Percentiles rank a stretch among this genome's conserved stretches.
Evolutionary conservation across 2,329 filamentous ascomycete species (phyloP).

Genomic region (Epichloe coenophiala): DNA sequence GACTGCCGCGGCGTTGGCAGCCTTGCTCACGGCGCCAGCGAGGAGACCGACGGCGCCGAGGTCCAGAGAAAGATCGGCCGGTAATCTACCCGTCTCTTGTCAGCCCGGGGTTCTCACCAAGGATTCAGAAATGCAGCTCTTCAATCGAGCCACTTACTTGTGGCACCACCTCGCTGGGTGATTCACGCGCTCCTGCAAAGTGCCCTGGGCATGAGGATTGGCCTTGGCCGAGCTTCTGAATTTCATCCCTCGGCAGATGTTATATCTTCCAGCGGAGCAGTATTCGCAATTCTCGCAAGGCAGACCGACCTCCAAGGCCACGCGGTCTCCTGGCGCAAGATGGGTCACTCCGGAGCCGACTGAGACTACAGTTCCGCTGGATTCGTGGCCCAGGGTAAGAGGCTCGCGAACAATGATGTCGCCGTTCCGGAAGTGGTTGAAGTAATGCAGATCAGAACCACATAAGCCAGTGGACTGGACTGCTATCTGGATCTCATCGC

Average conservation of each 20-base stretch:
- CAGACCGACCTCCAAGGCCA: slow-evolving; percentile 66
- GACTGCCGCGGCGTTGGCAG: slow-evolving; percentile 28
- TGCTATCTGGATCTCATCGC: slow-evolving; percentile 46
- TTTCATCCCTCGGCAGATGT: slow-evolving; percentile 43
- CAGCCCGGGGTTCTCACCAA: background rate
- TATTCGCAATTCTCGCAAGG: slow-evolving; percentile 47
- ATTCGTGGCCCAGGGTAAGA: slow-evolving; percentile 71
- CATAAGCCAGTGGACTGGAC: slow-evolving; percentile 51
- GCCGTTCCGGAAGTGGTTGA: slow-evolving; percentile 51
- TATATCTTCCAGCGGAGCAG: slow-evolving; percentile 43
- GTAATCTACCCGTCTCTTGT: slow-evolving; percentile 24
- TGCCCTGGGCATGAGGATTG: slow-evolving; percentile 44
- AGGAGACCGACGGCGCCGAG: slow-evolving; percentile 47
- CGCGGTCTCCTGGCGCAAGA: slow-evolving; percentile 53
- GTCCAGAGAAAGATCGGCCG: slow-evolving; percentile 31
- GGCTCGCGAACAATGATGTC: slow-evolving; percentile 55
- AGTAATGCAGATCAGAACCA: slow-evolving; percentile 56
- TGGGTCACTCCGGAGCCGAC: slow-evolving; percentile 41
- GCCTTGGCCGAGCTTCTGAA: slow-evolving; percentile 45
- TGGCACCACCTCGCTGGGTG: slow-evolving; percentile 44
- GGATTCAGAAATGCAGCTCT: background rate
- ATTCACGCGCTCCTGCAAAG: slow-evolving; percentile 41
- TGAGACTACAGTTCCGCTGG: slow-evolving; percentile 54
- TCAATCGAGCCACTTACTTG: slow-evolving; percentile 23
- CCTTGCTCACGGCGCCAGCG: slow-evolving; percentile 43